phyloP scores from a whole-genome alignment of 208 protist genomes.

The Acanthamoeba royreba region DNA sequence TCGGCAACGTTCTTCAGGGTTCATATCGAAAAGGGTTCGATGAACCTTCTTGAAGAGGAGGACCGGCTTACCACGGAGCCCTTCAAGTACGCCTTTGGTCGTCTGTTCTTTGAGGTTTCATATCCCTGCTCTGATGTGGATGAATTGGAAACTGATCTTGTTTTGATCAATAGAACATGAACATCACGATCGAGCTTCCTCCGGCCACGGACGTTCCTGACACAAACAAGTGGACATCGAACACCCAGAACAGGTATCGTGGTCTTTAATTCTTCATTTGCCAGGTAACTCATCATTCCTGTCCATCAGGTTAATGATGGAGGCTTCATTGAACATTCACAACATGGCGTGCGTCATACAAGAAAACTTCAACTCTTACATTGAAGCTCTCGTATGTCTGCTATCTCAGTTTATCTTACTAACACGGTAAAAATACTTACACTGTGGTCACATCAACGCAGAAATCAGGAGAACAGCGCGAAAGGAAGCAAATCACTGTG shows the following conservation, averaged over 20 bases:
- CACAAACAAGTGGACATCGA: constrained; percentile 30
- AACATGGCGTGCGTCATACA: constrained; percentile 30
- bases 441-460: neutral
- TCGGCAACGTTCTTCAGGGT: neutral
- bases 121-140: neutral
- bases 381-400: neutral
- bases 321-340: neutral
- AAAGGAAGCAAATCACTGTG: neutral
- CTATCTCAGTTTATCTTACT: too few species aligned
- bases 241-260: neutral
- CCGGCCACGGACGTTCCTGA: constrained; percentile 30
- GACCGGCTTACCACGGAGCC: neutral
- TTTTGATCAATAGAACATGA: neutral
- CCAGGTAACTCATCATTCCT: too few species aligned
- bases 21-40: neutral
- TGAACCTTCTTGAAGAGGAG: constrained; percentile 16
- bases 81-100: neutral
- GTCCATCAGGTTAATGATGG: neutral
- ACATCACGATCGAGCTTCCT: neutral
- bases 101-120: neutral
- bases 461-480: neutral
- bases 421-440: too few species aligned
- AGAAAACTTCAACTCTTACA: constrained; percentile 10
- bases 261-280: too few species aligned
- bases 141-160: neutral